These are phyloP conservation scores for Porphyra umbilicalis DNA, from an alignment of 31 red algal genomes.

Conservation along the genomic window DNA sequence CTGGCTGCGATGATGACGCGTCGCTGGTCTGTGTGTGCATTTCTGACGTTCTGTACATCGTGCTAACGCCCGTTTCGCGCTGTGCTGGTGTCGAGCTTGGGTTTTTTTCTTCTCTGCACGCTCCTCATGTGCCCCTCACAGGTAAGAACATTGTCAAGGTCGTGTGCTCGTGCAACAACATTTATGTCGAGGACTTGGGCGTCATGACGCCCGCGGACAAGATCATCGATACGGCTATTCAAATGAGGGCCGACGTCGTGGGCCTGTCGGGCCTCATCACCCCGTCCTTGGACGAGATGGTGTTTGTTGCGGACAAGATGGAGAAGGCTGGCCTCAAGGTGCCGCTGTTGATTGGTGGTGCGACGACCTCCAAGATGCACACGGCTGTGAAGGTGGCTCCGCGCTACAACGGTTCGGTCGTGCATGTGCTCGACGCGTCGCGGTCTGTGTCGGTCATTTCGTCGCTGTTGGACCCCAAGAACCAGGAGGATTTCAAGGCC, in stretches of 20 bases:
- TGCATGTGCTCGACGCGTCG: constrained; percentile 87
- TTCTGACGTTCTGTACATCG: not conserved
- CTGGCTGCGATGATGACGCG: not conserved
- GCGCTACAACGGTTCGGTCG: constrained; percentile 36
- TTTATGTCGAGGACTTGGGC: constrained; percentile 64
- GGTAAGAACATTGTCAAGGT: constrained; percentile 91
- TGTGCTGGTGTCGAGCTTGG: no score
- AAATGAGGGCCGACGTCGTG: constrained; percentile 70
- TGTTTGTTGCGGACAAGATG: constrained; percentile 54
- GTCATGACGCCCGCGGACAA: constrained; percentile 74
- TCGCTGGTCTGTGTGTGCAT: not conserved
- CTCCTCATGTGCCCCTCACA: not conserved
- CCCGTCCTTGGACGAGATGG: constrained; percentile 83
- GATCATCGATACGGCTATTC: constrained; percentile 64
- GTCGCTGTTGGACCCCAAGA: constrained; percentile 48
- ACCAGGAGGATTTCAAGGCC: constrained; percentile 60
- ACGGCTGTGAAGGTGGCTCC: constrained; percentile 79
- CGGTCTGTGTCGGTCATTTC: constrained; percentile 72
- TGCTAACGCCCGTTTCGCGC: not conserved
- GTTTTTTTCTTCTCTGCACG: no score
- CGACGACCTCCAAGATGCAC: constrained; percentile 86
- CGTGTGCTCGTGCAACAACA: constrained; percentile 78
- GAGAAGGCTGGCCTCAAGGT: constrained; percentile 67
- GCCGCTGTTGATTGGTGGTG: constrained; percentile 71
- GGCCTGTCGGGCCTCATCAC: constrained; percentile 88